These are phyloP conservation scores for Hypoxylon intermedium DNA, from an alignment of 495 filamentous ascomycete genomes.

Conservation along the genomic window DNA sequence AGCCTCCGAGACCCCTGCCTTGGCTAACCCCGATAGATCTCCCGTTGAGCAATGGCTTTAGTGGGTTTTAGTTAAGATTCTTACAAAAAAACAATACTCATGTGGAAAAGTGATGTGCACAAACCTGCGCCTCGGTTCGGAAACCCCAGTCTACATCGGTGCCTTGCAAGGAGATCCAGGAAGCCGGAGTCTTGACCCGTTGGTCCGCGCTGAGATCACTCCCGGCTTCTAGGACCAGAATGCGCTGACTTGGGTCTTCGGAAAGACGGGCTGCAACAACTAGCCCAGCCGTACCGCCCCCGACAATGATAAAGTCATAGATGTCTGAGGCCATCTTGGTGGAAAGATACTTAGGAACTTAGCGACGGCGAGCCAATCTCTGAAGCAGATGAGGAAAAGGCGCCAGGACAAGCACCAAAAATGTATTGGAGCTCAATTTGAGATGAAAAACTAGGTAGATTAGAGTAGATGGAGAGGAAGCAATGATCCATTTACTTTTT, in stretches of 20 bases:
- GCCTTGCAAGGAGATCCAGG: neutral
- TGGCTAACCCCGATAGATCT: neutral
- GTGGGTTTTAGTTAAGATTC: neutral
- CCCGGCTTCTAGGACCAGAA: neutral
- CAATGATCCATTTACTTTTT: no score
- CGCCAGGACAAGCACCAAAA: no score
- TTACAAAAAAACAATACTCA: neutral
- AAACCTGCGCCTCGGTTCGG: neutral
- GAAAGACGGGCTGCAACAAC: neutral
- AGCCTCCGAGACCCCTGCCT: neutral
- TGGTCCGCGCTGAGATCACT: neutral
- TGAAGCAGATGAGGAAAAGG: neutral
- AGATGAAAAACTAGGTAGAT: no score
- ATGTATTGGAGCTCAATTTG: no score
- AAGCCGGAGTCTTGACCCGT: neutral
- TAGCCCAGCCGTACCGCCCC: neutral
- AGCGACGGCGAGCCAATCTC: neutral
- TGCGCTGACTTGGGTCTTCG: neutral
- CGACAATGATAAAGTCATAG: neutral
- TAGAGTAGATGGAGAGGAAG: no score
- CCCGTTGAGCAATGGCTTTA: neutral
- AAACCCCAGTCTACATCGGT: neutral
- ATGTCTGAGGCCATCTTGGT: neutral
- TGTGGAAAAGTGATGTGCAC: neutral
- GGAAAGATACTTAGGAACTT: neutral